Evolutionary conservation across 352 stramenopile genomes (phyloP), one percentile per base, ranked within the genome.

Genomic region (Phytophthora ramorum): DNA sequence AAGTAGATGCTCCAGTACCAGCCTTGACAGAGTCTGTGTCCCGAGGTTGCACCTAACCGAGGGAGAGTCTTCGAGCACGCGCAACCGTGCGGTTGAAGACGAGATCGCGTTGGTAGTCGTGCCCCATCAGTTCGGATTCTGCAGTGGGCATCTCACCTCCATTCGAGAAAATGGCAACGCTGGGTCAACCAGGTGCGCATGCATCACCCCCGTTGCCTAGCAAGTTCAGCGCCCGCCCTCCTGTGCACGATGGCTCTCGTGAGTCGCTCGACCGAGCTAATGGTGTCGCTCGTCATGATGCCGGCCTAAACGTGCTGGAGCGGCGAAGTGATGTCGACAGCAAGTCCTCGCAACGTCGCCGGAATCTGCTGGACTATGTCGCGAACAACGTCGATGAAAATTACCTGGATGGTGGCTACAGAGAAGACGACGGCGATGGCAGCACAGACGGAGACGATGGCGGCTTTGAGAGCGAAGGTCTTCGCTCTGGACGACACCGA

Each of bases 321-420:
- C 76, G 70, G 13, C 56, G 77, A 44, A 78, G 73, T 22, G 71
- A 85, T 34, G 28, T 79, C 28, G 48, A 81, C 28, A 37, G 52
- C 24, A 45, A 56, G 26, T 49, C 59, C 8, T 51, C 81, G 35
- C 75, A 70, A 22, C 66, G 66, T 3, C 69, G 73, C 50, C 83
- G 68, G 44, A 88, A 89, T 49, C 58, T 90, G 14, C 76, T 90
- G 5, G 81, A 89, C 63, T 90, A 90, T 30, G 58, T 90, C 4
- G 79, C 78, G 12, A 78, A 66, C 17, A 80, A 89, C 45, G 62
- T 75, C 17, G 73, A 73, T 17, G 79, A 90, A 46, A 68, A 70
- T 16, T 89, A 89, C 48, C 51, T 89, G 10, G 66, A 89, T 30
- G 76, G 67, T 40, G 66, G 87, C 34, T 91, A 87, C 66, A 52